phyloP scores from a whole-genome alignment of 163 green algal species.

The Trebouxia gelatinosa region DNA sequence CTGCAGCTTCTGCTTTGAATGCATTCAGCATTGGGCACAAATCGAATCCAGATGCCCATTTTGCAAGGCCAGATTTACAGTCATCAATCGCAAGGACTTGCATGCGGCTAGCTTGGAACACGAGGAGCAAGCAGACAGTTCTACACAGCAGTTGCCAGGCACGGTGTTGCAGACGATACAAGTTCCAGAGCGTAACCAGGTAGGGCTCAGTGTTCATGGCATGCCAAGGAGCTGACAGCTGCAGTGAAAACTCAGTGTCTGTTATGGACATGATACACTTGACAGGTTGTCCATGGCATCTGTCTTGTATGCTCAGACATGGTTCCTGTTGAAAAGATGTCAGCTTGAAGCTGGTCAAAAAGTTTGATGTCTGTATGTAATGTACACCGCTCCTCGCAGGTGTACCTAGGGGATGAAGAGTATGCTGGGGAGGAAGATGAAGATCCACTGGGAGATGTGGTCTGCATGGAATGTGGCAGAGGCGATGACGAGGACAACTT shows the following conservation, averaged over 20 bases:
- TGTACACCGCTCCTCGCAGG: not conserved
- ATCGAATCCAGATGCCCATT: slow-evolving; percentile 65
- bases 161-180: slow-evolving; percentile 27
- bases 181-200: slow-evolving; percentile 53
- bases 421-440: slow-evolving; percentile 32
- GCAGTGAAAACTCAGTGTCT: no score
- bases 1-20: slow-evolving; percentile 62
- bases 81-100: slow-evolving; percentile 52
- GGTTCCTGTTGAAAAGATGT: no score
- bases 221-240: no score
- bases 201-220: not conserved
- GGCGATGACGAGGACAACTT: slow-evolving; percentile 58
- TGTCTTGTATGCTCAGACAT: no score
- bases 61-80: slow-evolving; percentile 62
- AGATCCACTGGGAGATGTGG: slow-evolving; percentile 47
- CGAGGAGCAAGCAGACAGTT: not conserved
- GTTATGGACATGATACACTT: no score
- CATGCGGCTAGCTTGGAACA: not conserved
- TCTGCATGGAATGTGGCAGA: slow-evolving; percentile 53
- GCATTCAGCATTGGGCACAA: slow-evolving; percentile 61
- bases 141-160: slow-evolving; percentile 15
- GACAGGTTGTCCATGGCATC: no score
- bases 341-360: no score
- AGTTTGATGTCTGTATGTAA: not conserved
- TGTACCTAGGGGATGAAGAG: slow-evolving; percentile 27